Percentiles rank a stretch among this genome's conserved stretches.
Evolutionary conservation across 306 rosid species (phyloP).

Genomic region (Cicer chorassanicum): DNA sequence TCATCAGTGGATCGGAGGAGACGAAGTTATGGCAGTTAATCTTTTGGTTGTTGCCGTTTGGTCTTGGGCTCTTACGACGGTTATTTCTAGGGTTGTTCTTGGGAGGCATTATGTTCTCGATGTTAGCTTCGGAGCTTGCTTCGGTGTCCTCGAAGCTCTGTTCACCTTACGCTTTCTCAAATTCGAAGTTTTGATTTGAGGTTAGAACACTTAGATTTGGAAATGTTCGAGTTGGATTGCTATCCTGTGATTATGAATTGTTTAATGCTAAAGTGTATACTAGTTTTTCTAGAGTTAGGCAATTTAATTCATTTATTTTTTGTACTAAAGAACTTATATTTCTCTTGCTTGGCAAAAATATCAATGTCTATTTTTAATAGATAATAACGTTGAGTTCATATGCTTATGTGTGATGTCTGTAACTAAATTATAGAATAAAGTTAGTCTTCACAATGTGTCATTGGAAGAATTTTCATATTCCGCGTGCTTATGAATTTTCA

Average conservation of each 20-base stretch:
- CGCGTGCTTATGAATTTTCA: neutral
- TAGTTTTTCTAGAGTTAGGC: neutral
- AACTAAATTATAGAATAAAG: conserved; percentile 11
- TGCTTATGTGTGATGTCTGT: neutral
- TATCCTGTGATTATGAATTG: neutral
- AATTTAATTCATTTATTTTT: neutral
- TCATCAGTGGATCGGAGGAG: conserved; percentile 43
- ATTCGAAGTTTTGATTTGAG: conserved; percentile 44
- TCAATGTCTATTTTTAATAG: neutral
- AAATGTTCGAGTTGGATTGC: neutral
- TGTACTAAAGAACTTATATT: neutral
- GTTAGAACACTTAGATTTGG: conserved; percentile 35
- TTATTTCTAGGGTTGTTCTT: conserved; percentile 64
- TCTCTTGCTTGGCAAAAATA: neutral
- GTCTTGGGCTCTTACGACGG: conserved; percentile 63
- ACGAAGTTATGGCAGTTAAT: conserved; percentile 40
- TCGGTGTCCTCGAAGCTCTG: conserved; percentile 68
- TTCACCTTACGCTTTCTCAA: conserved; percentile 59
- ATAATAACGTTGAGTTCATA: conserved; percentile 1
- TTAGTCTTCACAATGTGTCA: neutral
- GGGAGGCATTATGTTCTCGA: conserved; percentile 75
- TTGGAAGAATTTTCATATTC: conserved; percentile 8
- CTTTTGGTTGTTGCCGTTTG: conserved; percentile 45
- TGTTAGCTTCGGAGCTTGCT: conserved; percentile 53
- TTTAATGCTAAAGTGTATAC: neutral